phyloP scores from a whole-genome alignment of 768 basidiomycete genomes.

The Sporobolomyces phaffii region DNA sequence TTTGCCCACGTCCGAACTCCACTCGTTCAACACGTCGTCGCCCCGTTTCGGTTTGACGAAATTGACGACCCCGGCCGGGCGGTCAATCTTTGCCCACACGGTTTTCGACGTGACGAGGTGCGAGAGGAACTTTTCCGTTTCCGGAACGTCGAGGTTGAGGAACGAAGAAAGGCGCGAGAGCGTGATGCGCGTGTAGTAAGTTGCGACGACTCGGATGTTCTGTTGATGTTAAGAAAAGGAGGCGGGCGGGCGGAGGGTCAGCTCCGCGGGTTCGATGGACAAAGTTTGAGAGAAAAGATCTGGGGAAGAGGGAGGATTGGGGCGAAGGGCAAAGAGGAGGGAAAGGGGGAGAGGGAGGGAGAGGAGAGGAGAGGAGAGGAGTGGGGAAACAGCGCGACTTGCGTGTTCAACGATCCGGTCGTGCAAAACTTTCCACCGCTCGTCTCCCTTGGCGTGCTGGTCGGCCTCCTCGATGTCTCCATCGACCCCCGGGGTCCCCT shows the following conservation, averaged over 20 bases:
- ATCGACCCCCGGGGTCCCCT: conserved; percentile 38
- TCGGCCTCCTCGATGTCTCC: conserved; percentile 46
- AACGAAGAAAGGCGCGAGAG: conserved; percentile 73
- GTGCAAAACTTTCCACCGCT: conserved; percentile 91
- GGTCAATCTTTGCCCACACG: conserved; percentile 88
- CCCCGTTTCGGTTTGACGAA: conserved; percentile 70
- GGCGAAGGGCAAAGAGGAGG: too few species aligned
- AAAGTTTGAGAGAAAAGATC: too few species aligned
- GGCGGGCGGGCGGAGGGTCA: too few species aligned
- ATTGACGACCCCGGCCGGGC: conserved; percentile 79
- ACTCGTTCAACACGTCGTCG: conserved; percentile 95
- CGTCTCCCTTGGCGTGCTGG: conserved; percentile 48
- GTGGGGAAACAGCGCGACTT: conserved; percentile 45
- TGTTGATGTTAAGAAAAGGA: too few species aligned
- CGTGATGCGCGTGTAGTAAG: conserved; percentile 92
- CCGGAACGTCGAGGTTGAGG: conserved; percentile 71
- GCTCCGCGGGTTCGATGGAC: too few species aligned
- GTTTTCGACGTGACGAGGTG: conserved; percentile 85
- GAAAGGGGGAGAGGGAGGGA: too few species aligned
- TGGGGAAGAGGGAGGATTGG: too few species aligned
- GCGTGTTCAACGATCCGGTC: conserved; percentile 95
- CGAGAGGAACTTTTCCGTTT: conserved; percentile 82
- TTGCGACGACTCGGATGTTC: conserved; percentile 91
- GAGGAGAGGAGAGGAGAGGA: not conserved
- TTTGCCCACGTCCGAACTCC: conserved; percentile 94